Evolutionary conservation across 768 basidiomycete genomes (phyloP).

Genomic region (Rhodotorula sphaerocarpa): DNA sequence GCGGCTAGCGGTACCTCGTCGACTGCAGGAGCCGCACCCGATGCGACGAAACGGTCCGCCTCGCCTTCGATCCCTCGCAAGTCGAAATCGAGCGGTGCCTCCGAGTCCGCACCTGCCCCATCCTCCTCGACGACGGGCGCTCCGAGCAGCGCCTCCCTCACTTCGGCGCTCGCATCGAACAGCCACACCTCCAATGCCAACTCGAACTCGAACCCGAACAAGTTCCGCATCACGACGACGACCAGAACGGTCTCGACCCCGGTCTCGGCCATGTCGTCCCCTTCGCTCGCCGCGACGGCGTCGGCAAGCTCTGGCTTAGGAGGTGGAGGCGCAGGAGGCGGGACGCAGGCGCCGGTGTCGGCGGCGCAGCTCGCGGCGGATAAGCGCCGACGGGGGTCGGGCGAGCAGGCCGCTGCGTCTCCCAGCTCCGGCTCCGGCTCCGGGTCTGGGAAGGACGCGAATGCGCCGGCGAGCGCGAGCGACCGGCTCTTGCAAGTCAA

Average conservation of each 20-base stretch:
- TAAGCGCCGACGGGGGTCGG: not conserved
- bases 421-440: not conserved
- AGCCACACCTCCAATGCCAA: not conserved
- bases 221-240: conserved; percentile 26
- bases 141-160: not conserved
- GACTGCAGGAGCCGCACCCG: not conserved
- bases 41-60: conserved; percentile 12
- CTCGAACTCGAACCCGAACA: too few species aligned
- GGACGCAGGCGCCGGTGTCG: too few species aligned
- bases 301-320: too few species aligned
- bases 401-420: not conserved
- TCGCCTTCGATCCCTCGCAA: conserved; percentile 5
- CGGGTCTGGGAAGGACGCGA: not conserved
- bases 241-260: conserved; percentile 20
- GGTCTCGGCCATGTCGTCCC: not conserved
- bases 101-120: not conserved
- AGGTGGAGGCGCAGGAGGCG: too few species aligned
- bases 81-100: not conserved
- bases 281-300: not conserved
- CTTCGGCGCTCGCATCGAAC: not conserved
- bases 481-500: not conserved
- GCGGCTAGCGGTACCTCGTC: not conserved
- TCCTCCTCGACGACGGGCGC: not conserved
- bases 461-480: not conserved
- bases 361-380: not conserved